phyloP scores from a whole-genome alignment of 371 early-diverging fungal genomes.

The Mortierella sp. region DNA sequence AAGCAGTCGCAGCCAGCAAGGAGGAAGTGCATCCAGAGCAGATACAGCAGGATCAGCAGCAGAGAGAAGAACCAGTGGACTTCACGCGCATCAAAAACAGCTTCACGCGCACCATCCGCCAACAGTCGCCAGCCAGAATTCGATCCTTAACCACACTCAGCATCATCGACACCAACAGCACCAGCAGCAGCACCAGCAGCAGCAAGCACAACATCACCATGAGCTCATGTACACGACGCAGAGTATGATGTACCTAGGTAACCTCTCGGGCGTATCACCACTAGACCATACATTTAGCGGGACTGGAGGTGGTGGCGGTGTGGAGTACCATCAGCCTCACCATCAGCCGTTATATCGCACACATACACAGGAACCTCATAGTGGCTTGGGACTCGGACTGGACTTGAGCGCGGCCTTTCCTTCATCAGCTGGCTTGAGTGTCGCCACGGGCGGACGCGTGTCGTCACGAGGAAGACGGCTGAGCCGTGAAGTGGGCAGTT shows the following conservation, averaged over 20 bases:
- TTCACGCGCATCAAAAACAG: neutral
- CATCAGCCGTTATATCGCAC: neutral
- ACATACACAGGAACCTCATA: neutral
- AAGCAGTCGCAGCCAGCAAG: constrained; percentile 16
- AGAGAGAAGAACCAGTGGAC: neutral
- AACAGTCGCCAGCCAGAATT: constrained; percentile 18
- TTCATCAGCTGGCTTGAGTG: neutral
- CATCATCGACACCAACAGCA: neutral
- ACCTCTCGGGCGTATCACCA: constrained; percentile 1
- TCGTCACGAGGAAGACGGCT: neutral
- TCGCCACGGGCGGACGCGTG: neutral
- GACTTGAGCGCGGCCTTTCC: neutral
- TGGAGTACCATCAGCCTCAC: neutral
- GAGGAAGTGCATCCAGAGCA: constrained; percentile 2
- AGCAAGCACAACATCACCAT: neutral
- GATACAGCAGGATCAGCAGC: constrained; percentile 1
- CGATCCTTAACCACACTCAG: neutral
- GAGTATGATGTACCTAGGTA: constrained; percentile 18
- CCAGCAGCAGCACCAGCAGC: neutral
- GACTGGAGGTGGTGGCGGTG: neutral
- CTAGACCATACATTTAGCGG: constrained; percentile 4
- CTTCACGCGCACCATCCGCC: neutral
- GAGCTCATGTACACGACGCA: constrained; percentile 13
- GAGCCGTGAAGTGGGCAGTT: neutral
- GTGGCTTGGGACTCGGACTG: neutral